Conservation (phyloP, 2,329 filamentous ascomycete species). For the Talaromyces sp. region DNA sequence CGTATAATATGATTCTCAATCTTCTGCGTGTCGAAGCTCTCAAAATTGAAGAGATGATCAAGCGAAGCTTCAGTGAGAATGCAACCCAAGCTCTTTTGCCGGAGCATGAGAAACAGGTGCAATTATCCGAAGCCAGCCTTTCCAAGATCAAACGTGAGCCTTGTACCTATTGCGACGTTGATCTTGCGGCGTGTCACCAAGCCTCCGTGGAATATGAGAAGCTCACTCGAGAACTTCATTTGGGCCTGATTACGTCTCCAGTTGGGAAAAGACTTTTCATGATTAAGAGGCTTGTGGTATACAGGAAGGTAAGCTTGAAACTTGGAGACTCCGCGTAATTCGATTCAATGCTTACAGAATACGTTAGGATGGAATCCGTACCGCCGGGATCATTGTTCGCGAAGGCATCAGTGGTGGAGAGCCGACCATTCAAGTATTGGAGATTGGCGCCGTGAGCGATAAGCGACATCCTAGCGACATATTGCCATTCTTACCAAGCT, state of each 20-base stretch:
- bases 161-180: slow-evolving; percentile 73
- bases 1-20: slow-evolving; percentile 99
- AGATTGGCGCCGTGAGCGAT: slow-evolving; percentile 64
- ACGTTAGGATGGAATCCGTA: slow-evolving; percentile 67
- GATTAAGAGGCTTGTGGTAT: slow-evolving; percentile 72
- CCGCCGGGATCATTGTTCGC: slow-evolving; percentile 70
- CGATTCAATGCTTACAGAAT: slow-evolving; percentile 18
- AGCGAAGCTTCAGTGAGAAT: slow-evolving; percentile 97
- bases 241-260: slow-evolving; percentile 70
- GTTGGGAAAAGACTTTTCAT: slow-evolving; percentile 75
- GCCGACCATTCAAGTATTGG: slow-evolving; percentile 71
- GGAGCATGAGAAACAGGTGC: slow-evolving; percentile 92
- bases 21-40: slow-evolving; percentile 88
- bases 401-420: slow-evolving; percentile 66
- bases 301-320: slow-evolving; percentile 53
- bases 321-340: neutral
- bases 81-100: slow-evolving; percentile 90
- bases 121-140: slow-evolving; percentile 83
- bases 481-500: slow-evolving; percentile 71
- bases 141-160: slow-evolving; percentile 82
- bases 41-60: slow-evolving; percentile 99
- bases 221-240: slow-evolving; percentile 75
- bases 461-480: slow-evolving; percentile 76
- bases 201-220: slow-evolving; percentile 74
- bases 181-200: slow-evolving; percentile 75